These are phyloP conservation scores for Candida nitratophila DNA, from an alignment of 805 yeast species.

Conservation along the genomic window DNA sequence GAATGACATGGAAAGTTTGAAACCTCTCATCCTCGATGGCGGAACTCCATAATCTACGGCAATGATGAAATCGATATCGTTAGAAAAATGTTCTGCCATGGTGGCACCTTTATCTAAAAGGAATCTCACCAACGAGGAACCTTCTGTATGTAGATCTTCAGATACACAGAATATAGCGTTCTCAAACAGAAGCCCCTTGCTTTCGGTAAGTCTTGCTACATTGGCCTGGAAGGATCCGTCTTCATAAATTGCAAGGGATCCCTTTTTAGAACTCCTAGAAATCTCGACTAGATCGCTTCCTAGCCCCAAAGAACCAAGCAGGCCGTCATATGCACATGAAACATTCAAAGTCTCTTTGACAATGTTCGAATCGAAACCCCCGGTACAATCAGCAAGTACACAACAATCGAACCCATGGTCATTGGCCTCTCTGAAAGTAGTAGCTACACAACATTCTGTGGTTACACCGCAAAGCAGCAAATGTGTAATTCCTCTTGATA, in stretches of 20 bases:
- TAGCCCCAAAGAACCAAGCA: slow-evolving; percentile 7
- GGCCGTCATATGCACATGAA: slow-evolving; percentile 12
- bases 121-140: neutral
- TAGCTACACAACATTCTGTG: slow-evolving; percentile 27
- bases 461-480: slow-evolving; percentile 25
- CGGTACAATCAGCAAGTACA: slow-evolving; percentile 10
- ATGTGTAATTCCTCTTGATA: slow-evolving; percentile 22
- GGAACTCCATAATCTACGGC: neutral
- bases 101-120: neutral
- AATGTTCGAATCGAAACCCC: slow-evolving; percentile 8
- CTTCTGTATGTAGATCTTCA: no score
- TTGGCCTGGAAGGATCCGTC: neutral
- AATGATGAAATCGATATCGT: neutral
- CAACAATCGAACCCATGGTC: slow-evolving; percentile 26
- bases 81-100: neutral
- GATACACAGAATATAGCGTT: neutral
- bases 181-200: no score
- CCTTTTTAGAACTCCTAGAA: neutral
- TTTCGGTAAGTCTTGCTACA: neutral
- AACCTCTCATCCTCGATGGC: neutral
- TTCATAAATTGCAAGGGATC: neutral
- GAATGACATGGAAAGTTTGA: neutral
- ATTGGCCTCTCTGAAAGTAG: slow-evolving; percentile 26
- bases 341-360: slow-evolving; percentile 9
- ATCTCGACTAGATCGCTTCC: slow-evolving; percentile 6